These are phyloP conservation scores for Wickerhamomyces sp. DNA, from an alignment of 1,139 yeast species.

Conservation along the genomic window DNA sequence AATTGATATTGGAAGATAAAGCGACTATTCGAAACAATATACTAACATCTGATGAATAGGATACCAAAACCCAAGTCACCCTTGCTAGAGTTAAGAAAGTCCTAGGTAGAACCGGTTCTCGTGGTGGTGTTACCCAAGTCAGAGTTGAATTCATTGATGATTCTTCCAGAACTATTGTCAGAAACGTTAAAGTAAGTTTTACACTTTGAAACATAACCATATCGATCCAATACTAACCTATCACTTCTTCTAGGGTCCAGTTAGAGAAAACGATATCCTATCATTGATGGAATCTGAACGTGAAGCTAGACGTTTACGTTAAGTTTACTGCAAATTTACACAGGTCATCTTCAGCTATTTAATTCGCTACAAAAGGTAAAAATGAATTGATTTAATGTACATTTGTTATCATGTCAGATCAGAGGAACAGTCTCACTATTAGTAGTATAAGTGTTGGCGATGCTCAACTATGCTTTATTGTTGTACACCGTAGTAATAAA, in stretches of 20 bases:
- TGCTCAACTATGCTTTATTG: neutral
- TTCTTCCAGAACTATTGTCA: constrained; percentile 95
- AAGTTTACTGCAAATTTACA: constrained; percentile 22
- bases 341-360: constrained; percentile 9
- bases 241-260: constrained; percentile 62
- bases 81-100: constrained; percentile 99
- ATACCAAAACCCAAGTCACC: constrained; percentile 93
- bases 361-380: constrained; percentile 8
- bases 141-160: constrained; percentile 99
- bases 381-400: constrained; percentile 24
- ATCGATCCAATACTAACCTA: constrained; percentile 23
- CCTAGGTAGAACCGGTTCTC: constrained; percentile 99
- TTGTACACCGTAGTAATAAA: neutral
- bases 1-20: too few species aligned
- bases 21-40: neutral
- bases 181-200: constrained; percentile 70
- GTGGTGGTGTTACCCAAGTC: constrained; percentile 99
- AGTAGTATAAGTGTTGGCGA: neutral
- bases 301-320: constrained; percentile 77
- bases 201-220: neutral
- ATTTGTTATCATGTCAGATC: constrained; percentile 14
- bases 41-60: constrained; percentile 34
- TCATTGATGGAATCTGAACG: constrained; percentile 99
- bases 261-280: constrained; percentile 97
- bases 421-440: neutral